Evolutionary conservation across 2,329 filamentous ascomycete species (phyloP).

Genomic region (Pestalotiopsis sp.): DNA sequence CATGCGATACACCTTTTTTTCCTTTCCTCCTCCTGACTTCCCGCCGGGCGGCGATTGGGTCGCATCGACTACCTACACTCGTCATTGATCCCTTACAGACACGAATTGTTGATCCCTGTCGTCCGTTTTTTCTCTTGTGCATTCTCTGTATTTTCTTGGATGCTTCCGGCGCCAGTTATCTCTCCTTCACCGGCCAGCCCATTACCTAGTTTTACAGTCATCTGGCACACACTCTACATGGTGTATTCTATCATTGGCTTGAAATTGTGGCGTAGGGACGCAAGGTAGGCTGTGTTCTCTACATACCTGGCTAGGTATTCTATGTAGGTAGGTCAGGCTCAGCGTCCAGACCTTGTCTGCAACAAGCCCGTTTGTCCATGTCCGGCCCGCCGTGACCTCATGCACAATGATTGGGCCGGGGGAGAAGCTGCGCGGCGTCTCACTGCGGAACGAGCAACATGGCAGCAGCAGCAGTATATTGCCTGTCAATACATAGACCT

Average conservation of each 20-base stretch:
- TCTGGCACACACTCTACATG: not conserved
- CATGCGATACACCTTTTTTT: conserved; percentile 1
- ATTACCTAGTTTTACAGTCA: not conserved
- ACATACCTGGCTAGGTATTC: not conserved
- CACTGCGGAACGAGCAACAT: not conserved
- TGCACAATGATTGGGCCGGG: conserved; percentile 3
- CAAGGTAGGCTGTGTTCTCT: not conserved
- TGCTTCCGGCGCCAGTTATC: not conserved
- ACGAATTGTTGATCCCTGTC: not conserved
- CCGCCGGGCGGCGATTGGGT: not conserved
- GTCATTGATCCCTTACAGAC: not conserved
- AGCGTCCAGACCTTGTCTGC: not conserved
- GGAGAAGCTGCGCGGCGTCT: not conserved
- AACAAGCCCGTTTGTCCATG: not conserved
- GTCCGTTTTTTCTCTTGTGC: not conserved
- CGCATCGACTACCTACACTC: not conserved
- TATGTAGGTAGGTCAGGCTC: not conserved
- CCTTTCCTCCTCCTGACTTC: not conserved
- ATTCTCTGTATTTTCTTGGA: not conserved
- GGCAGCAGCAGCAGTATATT: not conserved
- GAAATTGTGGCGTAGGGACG: not conserved
- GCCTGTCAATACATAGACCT: no score
- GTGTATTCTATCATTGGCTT: not conserved
- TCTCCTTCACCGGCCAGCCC: not conserved
- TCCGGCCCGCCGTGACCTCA: conserved; percentile 3